Percentiles rank a stretch among this genome's conserved stretches.
Conservation (phyloP, 2,329 filamentous ascomycete species). For the Onygenales sp. region DNA sequence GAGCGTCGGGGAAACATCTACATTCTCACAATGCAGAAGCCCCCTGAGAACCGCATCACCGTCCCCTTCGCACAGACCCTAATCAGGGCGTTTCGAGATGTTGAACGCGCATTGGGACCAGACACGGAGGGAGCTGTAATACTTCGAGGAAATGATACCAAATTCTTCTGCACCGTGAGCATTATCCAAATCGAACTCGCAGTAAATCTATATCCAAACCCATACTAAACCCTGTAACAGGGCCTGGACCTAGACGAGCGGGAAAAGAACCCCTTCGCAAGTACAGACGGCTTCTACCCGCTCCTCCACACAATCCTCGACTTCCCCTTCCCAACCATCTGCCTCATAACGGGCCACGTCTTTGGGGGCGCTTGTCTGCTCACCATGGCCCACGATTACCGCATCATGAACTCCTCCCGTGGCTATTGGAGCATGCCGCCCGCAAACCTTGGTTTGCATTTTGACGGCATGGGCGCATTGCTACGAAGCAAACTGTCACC, state of each 20-base stretch:
- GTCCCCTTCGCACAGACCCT: conserved; percentile 36
- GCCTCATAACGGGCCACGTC: conserved; percentile 40
- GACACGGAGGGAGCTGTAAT: conserved; percentile 44
- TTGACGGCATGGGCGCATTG: conserved; percentile 45
- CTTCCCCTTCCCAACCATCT: conserved; percentile 40
- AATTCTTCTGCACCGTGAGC: conserved; percentile 38
- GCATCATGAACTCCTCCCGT: conserved; percentile 37
- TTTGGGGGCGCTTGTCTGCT: conserved; percentile 41
- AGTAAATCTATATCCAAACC: not conserved
- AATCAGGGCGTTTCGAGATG: conserved; percentile 38
- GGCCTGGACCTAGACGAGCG: conserved; percentile 39
- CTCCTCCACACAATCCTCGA: conserved; percentile 42
- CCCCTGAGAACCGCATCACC: conserved; percentile 45
- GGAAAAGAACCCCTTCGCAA: conserved; percentile 44
- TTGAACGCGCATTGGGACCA: conserved; percentile 38
- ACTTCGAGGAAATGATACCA: conserved; percentile 40
- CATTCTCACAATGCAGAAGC: conserved; percentile 45
- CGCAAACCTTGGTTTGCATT: conserved; percentile 46
- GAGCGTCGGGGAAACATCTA: conserved; percentile 34
- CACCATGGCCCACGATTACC: conserved; percentile 38
- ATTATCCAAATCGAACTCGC: not conserved
- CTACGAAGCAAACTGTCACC: conserved; percentile 43
- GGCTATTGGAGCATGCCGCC: conserved; percentile 44
- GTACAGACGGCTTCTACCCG: conserved; percentile 49
- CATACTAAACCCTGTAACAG: conserved; percentile 1